phyloP scores from a whole-genome alignment of 371 early-diverging fungal genomes.

The Zopfochytrium polystomum region DNA sequence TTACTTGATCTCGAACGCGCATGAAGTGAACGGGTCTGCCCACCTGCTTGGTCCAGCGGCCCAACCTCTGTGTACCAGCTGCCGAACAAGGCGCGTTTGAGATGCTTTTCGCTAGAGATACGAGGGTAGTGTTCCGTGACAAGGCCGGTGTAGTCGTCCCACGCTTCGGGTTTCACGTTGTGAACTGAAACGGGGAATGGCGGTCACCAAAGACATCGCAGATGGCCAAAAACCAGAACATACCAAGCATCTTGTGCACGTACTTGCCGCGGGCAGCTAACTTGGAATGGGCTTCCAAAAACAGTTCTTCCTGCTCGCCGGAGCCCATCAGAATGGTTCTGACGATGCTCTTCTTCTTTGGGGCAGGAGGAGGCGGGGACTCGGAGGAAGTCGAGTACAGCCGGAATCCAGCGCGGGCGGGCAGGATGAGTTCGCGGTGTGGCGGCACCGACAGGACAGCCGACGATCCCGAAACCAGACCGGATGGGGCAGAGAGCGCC shows the following conservation, averaged over 20 bases:
- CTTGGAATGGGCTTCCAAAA: slow-evolving; percentile 64
- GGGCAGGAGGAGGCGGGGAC: slow-evolving; percentile 2
- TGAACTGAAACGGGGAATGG: slow-evolving; percentile 60
- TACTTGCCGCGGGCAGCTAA: slow-evolving; percentile 82
- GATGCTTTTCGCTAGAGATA: slow-evolving; percentile 68
- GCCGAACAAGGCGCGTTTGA: slow-evolving; percentile 77
- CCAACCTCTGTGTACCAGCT: slow-evolving; percentile 86
- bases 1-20: not conserved
- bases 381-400: not conserved
- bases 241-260: slow-evolving; percentile 81
- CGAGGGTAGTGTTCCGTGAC: slow-evolving; percentile 66
- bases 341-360: slow-evolving; percentile 39
- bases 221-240: slow-evolving; percentile 18
- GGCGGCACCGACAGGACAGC: too few relatives aligned
- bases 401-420: too few relatives aligned
- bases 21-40: slow-evolving; percentile 10
- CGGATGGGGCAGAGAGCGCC: too few relatives aligned
- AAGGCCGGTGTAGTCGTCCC: slow-evolving; percentile 71
- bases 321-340: slow-evolving; percentile 63
- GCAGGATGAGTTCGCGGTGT: too few relatives aligned
- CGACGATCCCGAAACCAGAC: too few relatives aligned
- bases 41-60: slow-evolving; percentile 78
- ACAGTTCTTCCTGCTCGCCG: slow-evolving; percentile 46
- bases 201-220: not conserved
- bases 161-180: slow-evolving; percentile 76